Percentiles rank a stretch among this genome's conserved stretches.
Conservation (phyloP, 2,329 filamentous ascomycete genomes). For the Fusarium sp. region DNA sequence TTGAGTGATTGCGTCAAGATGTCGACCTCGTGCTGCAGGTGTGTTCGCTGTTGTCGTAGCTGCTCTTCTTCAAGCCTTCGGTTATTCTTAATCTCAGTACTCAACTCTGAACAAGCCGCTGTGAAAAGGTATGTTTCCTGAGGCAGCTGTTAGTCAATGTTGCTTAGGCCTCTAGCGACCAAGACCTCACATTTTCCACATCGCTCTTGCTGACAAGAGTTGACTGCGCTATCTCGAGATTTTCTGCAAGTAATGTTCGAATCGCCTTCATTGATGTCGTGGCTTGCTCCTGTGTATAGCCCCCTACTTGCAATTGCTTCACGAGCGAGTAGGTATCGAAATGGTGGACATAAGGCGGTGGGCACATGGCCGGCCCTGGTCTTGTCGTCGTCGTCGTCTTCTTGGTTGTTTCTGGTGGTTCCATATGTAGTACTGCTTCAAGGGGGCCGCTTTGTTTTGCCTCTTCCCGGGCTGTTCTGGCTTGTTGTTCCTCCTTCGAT, state of each 20-base stretch:
- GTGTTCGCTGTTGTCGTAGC: conserved; percentile 82
- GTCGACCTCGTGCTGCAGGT: conserved; percentile 94
- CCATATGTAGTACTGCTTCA: conserved; percentile 61
- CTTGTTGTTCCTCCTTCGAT: conserved; percentile 27
- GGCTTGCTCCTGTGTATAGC: conserved; percentile 78
- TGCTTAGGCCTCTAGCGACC: background rate
- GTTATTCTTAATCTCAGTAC: conserved; percentile 84
- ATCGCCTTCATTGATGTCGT: conserved; percentile 94
- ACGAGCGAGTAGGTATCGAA: conserved; percentile 96
- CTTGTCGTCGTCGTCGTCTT: conserved; percentile 19
- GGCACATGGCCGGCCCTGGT: conserved; percentile 72
- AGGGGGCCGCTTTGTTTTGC: conserved; percentile 58
- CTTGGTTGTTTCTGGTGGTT: conserved; percentile 52
- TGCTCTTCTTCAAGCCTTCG: conserved; percentile 81
- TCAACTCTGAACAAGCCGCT: conserved; percentile 91
- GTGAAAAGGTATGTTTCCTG: conserved; percentile 90
- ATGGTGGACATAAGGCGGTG: conserved; percentile 89
- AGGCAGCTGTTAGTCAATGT: conserved; percentile 22
- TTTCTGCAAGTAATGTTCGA: conserved; percentile 76
- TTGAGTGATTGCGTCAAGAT: conserved; percentile 85
- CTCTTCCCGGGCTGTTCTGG: conserved; percentile 47
- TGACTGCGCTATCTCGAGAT: conserved; percentile 82
- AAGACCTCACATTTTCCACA: conserved; percentile 76
- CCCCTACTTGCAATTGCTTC: conserved; percentile 77
- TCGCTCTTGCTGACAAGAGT: conserved; percentile 89